Conservation (phyloP, 1,284 basidiomycete species). For the Cutaneotrichosporon daszewskae region DNA sequence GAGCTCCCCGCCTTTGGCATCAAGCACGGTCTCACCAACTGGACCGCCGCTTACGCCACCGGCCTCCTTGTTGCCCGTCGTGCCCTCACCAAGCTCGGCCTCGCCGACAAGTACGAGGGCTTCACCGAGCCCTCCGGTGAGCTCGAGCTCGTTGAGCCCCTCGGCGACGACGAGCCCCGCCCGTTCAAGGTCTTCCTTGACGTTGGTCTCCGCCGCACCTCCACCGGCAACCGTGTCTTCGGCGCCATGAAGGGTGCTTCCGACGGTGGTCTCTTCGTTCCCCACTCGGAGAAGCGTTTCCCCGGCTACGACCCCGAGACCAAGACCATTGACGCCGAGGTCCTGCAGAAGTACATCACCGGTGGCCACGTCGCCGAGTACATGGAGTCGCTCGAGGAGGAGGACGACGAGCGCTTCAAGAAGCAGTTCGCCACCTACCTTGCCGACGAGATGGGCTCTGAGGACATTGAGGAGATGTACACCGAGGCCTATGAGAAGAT, state of each 20-base stretch:
- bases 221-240: conserved; percentile 96
- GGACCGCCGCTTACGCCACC: conserved; percentile 97
- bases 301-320: conserved; percentile 92
- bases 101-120: conserved; percentile 98
- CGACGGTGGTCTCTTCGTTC: conserved; percentile 96
- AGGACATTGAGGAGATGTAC: conserved; percentile 97
- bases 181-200: conserved; percentile 99
- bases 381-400: conserved; percentile 99
- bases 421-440: conserved; percentile 97
- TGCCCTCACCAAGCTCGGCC: conserved; percentile 88
- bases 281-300: conserved; percentile 98
- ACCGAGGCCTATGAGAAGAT: conserved; percentile 85
- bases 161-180: conserved; percentile 87
- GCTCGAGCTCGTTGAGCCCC: conserved; percentile 72
- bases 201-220: conserved; percentile 96
- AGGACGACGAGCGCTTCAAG: conserved; percentile 99
- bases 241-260: conserved; percentile 99
- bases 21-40: conserved; percentile 97
- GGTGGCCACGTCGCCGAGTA: conserved; percentile 98
- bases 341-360: conserved; percentile 95
- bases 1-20: conserved; percentile 96
- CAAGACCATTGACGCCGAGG: conserved; percentile 92
- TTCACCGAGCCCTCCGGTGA: conserved; percentile 88
- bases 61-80: conserved; percentile 93
- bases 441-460: conserved; percentile 89